These are phyloP conservation scores for Artemisia argyi DNA, from an alignment of 129 eudicot genomes.

Conservation along the genomic window DNA sequence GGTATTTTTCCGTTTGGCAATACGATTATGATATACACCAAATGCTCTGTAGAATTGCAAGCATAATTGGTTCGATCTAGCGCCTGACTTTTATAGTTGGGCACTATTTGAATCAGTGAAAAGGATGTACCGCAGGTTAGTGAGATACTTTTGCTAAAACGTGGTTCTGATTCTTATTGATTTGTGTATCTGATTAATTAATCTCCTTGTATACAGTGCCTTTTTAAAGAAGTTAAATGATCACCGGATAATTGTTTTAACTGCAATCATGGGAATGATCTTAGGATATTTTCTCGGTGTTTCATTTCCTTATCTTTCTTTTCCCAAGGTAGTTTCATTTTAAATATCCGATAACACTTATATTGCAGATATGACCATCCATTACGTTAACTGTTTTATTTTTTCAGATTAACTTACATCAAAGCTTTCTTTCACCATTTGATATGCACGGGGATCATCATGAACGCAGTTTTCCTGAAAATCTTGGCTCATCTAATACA, in stretches of 20 bases:
- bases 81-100: constrained; percentile 42
- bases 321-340: constrained; percentile 58
- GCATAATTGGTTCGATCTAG: constrained; percentile 43
- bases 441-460: constrained; percentile 26
- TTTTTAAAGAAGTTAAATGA: constrained; percentile 75
- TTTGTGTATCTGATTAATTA: constrained; percentile 7
- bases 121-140: constrained; percentile 76
- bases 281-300: constrained; percentile 91
- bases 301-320: constrained; percentile 81
- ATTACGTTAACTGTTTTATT: constrained; percentile 14
- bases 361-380: constrained; percentile 4
- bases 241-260: constrained; percentile 58
- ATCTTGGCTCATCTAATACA: constrained; percentile 76
- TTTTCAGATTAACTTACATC: constrained; percentile 27
- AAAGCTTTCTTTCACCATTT: constrained; percentile 20
- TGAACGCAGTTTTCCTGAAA: constrained; percentile 73
- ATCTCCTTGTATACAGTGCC: constrained; percentile 45
- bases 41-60: constrained; percentile 34
- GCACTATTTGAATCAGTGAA: constrained; percentile 54
- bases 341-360: neutral
- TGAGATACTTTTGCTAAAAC: constrained; percentile 8
- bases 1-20: constrained; percentile 17
- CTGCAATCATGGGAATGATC: constrained; percentile 77
- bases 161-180: neutral
- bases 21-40: neutral